These are phyloP conservation scores for Colletotrichum shisoi DNA, from an alignment of 2,329 filamentous ascomycete species.

Conservation along the genomic window DNA sequence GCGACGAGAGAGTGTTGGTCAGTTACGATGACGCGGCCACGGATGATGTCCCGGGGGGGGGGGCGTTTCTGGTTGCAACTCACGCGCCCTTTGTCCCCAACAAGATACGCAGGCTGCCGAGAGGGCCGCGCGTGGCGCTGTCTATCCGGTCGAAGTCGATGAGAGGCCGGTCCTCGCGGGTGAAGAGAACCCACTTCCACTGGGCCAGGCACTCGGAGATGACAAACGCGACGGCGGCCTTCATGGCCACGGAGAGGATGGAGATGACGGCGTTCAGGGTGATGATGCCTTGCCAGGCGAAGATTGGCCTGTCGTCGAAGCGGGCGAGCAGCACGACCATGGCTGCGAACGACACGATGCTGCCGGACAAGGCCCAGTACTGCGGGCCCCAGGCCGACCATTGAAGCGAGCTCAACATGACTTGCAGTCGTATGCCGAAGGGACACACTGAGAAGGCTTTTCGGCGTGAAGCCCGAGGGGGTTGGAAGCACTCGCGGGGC, in stretches of 20 bases:
- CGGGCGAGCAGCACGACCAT: slow-evolving; percentile 4
- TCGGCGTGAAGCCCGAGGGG: too few species aligned
- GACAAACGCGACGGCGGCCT: neutral
- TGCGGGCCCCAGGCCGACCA: slow-evolving; percentile 22
- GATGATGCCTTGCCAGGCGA: slow-evolving; percentile 7
- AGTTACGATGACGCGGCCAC: neutral
- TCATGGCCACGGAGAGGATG: neutral
- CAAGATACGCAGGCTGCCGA: neutral
- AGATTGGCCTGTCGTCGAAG: neutral
- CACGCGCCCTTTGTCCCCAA: neutral
- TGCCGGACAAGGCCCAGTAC: neutral
- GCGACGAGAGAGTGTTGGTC: neutral
- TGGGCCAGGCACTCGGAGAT: slow-evolving; percentile 25
- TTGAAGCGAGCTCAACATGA: neutral
- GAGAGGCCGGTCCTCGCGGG: neutral
- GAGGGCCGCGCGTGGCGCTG: neutral
- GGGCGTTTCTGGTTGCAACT: neutral
- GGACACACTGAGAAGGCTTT: neutral
- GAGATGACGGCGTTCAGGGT: slow-evolving; percentile 15
- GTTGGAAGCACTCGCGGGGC: neutral
- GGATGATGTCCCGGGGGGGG: neutral
- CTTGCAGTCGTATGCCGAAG: neutral
- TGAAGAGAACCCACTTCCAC: slow-evolving; percentile 30
- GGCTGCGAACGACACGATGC: neutral
- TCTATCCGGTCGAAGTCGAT: slow-evolving; percentile 31